Evolutionary conservation across 2,329 filamentous ascomycete genomes (phyloP).

Genomic region (Neoscytalidium dimidiatum): DNA sequence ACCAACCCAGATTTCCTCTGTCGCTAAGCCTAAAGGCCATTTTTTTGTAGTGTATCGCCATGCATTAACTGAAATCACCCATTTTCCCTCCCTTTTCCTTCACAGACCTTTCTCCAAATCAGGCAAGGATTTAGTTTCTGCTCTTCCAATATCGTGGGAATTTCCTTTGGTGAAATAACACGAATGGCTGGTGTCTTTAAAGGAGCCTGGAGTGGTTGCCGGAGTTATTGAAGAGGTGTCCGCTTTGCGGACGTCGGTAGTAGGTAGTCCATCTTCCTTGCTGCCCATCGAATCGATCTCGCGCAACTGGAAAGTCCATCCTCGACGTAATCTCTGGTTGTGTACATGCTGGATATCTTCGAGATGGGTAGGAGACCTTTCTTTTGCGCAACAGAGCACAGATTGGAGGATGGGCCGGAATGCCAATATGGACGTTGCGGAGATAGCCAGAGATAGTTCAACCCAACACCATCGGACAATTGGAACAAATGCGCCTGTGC

Average conservation of each 20-base stretch:
- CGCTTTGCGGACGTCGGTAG: background rate
- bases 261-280: background rate
- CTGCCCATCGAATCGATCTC: background rate
- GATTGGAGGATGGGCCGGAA: constrained; percentile 3
- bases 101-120: background rate
- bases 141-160: background rate
- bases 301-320: background rate
- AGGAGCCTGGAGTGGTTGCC: background rate
- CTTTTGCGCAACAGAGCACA: background rate
- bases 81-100: background rate
- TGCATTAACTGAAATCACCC: too few species aligned
- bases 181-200: background rate
- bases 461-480: background rate
- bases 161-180: background rate
- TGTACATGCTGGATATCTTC: background rate
- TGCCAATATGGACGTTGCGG: background rate
- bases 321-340: background rate
- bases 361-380: background rate
- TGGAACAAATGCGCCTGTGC: background rate
- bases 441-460: background rate
- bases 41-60: too few species aligned
- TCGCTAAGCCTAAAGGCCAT: too few species aligned
- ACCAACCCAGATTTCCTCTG: too few species aligned
- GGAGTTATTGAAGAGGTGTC: background rate
- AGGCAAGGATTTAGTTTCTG: background rate